Conservation (phyloP, 495 filamentous ascomycete species). For the Neurospora sp. region DNA sequence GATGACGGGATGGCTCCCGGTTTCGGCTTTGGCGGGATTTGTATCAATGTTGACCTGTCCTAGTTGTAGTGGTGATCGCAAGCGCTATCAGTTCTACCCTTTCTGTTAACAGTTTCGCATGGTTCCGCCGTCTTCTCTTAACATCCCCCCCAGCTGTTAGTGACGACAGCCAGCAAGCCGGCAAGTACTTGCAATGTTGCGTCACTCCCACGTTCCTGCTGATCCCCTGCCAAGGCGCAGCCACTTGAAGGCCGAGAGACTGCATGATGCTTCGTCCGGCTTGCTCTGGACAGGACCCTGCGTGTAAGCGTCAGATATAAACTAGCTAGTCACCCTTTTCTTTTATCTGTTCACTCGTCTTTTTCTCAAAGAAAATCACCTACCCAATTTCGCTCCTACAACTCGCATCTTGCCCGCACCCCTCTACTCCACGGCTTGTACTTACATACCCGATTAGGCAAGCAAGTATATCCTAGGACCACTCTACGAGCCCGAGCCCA, state of each 20-base stretch:
- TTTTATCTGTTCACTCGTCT: neutral
- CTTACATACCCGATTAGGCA: constrained; percentile 26
- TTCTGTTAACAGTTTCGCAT: neutral
- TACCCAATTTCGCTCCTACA: neutral
- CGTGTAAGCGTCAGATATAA: neutral
- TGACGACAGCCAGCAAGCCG: neutral
- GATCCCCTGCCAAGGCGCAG: constrained; percentile 9
- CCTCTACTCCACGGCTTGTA: neutral
- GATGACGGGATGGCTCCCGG: neutral
- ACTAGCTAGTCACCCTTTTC: neutral
- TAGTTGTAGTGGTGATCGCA: neutral
- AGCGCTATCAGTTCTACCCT: neutral
- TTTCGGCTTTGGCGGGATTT: neutral
- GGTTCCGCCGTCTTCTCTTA: neutral
- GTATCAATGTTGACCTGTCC: neutral
- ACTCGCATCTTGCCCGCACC: neutral
- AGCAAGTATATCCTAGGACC: constrained; percentile 49
- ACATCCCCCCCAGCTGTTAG: neutral
- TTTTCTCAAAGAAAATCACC: neutral
- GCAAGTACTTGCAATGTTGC: neutral
- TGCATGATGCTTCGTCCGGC: neutral
- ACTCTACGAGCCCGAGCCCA: constrained; percentile 22
- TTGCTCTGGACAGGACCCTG: neutral
- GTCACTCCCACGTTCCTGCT: constrained; percentile 12
- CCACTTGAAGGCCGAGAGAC: neutral